Evolutionary conservation across 768 basidiomycete genomes (phyloP).

Genomic region (Boletus barrowsii): DNA sequence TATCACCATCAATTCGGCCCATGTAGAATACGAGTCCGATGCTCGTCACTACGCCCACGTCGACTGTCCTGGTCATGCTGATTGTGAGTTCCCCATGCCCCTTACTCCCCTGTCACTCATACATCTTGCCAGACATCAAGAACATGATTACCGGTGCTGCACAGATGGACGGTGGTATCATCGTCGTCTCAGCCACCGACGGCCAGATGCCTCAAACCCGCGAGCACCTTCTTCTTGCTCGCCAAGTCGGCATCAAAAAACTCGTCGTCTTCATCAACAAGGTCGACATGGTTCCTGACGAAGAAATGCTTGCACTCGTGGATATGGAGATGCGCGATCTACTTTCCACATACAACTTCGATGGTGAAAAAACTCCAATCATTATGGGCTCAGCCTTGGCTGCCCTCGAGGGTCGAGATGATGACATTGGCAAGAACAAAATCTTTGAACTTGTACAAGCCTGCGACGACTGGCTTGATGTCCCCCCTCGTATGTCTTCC

Average conservation of each 20-base stretch:
- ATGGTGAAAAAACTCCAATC: constrained; percentile 98
- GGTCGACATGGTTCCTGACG: constrained; percentile 93
- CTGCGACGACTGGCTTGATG: constrained; percentile 93
- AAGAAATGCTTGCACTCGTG: constrained; percentile 98
- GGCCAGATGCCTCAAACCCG: constrained; percentile 99
- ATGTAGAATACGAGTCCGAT: constrained; percentile 96
- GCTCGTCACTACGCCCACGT: constrained; percentile 95
- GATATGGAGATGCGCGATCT: constrained; percentile 99
- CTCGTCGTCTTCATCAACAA: constrained; percentile 99
- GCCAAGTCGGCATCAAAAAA: constrained; percentile 96
- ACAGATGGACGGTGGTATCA: constrained; percentile 95
- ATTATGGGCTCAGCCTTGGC: constrained; percentile 96
- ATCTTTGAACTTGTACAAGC: constrained; percentile 79
- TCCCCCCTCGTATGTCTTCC: constrained; percentile 72
- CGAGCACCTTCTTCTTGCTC: constrained; percentile 95
- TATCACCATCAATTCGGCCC: constrained; percentile 98
- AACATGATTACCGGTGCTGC: constrained; percentile 99
- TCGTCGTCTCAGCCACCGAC: constrained; percentile 96
- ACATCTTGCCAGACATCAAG: constrained; percentile 67
- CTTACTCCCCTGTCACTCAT: constrained; percentile 3
- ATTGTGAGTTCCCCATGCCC: constrained; percentile 55
- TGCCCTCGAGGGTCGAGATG: constrained; percentile 83
- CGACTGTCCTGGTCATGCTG: constrained; percentile 95
- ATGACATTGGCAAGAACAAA: constrained; percentile 75
- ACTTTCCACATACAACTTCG: constrained; percentile 86